These are phyloP conservation scores for Achaetomiella virescens DNA, from an alignment of 495 filamentous ascomycete genomes.

Conservation along the genomic window DNA sequence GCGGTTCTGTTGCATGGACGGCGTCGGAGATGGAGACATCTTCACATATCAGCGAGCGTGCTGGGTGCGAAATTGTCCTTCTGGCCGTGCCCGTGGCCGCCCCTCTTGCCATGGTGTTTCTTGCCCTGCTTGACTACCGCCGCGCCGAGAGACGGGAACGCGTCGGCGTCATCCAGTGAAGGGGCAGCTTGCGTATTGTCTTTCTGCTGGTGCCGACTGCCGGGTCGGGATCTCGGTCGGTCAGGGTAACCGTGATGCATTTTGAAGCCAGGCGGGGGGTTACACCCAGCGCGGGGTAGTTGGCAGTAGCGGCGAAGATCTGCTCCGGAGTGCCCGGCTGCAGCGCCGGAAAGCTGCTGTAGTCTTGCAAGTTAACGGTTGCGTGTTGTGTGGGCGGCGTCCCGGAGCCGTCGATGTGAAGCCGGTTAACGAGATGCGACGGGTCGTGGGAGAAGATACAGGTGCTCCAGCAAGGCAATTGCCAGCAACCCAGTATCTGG, in stretches of 20 bases:
- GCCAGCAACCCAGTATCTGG: conserved; percentile 91
- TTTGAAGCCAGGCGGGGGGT: conserved; percentile 61
- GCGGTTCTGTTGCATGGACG: conserved; percentile 39
- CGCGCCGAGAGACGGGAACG: conserved; percentile 88
- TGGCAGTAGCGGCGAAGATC: conserved; percentile 48
- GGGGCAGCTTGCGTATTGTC: conserved; percentile 61
- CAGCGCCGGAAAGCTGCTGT: conserved; percentile 81
- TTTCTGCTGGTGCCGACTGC: conserved; percentile 76
- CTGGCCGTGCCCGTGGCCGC: conserved; percentile 64
- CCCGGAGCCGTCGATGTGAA: conserved; percentile 57
- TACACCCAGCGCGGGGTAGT: conserved; percentile 43
- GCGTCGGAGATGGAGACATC: conserved; percentile 75
- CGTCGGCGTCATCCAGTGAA: conserved; percentile 86
- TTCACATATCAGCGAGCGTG: conserved; percentile 94
- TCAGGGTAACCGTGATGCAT: conserved; percentile 45
- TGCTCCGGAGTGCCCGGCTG: conserved; percentile 58
- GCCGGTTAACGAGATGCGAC: conserved; percentile 62
- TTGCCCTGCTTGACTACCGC: conserved; percentile 72
- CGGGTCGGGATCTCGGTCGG: conserved; percentile 75
- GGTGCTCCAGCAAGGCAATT: conserved; percentile 88
- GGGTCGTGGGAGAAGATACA: conserved; percentile 99
- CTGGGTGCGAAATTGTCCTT: conserved; percentile 65
- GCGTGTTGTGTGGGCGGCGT: conserved; percentile 54
- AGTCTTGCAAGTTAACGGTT: conserved; percentile 79
- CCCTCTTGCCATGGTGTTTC: conserved; percentile 85